A percentile compares a stretch with the other conserved stretches of the same genome.
These are phyloP conservation scores for Raphidocelis subcapitata DNA, from an alignment of 139 green algal species.

Conservation along the genomic window DNA sequence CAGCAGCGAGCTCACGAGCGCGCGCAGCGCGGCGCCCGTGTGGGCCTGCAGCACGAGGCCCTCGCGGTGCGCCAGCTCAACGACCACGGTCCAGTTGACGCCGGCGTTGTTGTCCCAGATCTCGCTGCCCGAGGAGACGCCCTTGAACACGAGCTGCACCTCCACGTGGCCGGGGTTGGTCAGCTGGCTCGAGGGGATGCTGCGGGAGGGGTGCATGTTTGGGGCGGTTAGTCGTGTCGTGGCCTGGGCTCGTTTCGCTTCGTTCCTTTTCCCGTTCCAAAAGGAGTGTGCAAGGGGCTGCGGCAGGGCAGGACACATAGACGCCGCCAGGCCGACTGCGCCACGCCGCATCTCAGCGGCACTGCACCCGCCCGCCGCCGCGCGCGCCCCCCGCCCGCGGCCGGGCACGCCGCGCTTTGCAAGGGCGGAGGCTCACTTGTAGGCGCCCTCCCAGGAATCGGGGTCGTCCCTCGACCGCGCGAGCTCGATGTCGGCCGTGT, in stretches of 20 bases:
- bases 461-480: slow-evolving; percentile 1
- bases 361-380: background rate
- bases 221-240: background rate
- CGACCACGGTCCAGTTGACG: slow-evolving; percentile 33
- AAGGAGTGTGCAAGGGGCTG: background rate
- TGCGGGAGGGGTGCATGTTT: background rate
- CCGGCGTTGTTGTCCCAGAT: slow-evolving; percentile 47
- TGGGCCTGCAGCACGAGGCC: slow-evolving; percentile 10
- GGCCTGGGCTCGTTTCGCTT: background rate
- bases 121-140: slow-evolving; percentile 6
- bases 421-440: slow-evolving; percentile 7
- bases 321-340: background rate
- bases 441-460: slow-evolving; percentile 11
- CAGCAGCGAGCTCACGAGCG: slow-evolving; percentile 33
- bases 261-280: background rate
- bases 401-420: background rate
- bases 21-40: background rate
- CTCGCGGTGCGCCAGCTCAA: slow-evolving; percentile 6
- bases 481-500: slow-evolving; percentile 20
- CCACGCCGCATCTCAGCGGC: background rate
- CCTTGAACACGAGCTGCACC: slow-evolving; percentile 35
- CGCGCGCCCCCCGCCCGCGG: too few relatives aligned
- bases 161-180: slow-evolving; percentile 9
- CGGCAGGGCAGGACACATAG: background rate
- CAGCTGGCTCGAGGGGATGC: slow-evolving; percentile 12